Conservation (phyloP, 164 flowering plant genomes). For the Umbellularia californica region DNA sequence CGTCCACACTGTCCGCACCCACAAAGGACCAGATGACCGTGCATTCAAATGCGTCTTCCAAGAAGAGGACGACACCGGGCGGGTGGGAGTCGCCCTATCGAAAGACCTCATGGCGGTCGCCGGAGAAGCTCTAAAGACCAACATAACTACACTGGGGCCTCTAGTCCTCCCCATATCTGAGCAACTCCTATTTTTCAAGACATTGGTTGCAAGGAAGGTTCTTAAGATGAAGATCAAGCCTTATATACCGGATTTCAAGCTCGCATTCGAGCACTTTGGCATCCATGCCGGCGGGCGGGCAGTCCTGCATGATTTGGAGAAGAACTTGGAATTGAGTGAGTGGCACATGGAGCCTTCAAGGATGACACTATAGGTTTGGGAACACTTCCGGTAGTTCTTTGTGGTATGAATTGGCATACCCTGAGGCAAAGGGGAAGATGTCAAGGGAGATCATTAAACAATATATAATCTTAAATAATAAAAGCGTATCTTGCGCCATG, state of each 20-base stretch:
- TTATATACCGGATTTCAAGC: conserved; percentile 76
- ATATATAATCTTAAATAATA: too few relatives aligned
- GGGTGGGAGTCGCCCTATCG: conserved; percentile 9
- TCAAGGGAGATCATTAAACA: conserved; percentile 56
- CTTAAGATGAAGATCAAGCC: conserved; percentile 56
- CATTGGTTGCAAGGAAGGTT: conserved; percentile 44
- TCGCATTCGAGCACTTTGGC: conserved; percentile 82
- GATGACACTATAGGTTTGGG: conserved; percentile 63
- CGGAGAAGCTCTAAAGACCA: conserved; percentile 71
- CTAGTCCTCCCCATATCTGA: conserved; percentile 78
- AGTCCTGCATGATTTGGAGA: conserved; percentile 73
- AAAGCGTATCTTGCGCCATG: too few relatives aligned
- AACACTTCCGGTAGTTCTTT: conserved; percentile 73
- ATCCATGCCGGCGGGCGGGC: conserved; percentile 83
- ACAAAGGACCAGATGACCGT: conserved; percentile 14
- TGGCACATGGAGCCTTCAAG: conserved; percentile 88
- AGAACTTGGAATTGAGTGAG: conserved; percentile 52
- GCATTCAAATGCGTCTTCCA: conserved; percentile 11
- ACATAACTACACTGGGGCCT: conserved; percentile 77
- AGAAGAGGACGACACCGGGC: conserved; percentile 10
- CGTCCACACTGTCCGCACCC: conserved; percentile 18
- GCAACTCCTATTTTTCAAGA: conserved; percentile 55
- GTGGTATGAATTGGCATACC: conserved; percentile 74
- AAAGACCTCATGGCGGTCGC: conserved; percentile 59
- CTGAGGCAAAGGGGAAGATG: conserved; percentile 63